Base-by-base conservation (phyloP, 2,329 filamentous ascomycete species). In the Teratosphaeria zuluensis region DNA sequence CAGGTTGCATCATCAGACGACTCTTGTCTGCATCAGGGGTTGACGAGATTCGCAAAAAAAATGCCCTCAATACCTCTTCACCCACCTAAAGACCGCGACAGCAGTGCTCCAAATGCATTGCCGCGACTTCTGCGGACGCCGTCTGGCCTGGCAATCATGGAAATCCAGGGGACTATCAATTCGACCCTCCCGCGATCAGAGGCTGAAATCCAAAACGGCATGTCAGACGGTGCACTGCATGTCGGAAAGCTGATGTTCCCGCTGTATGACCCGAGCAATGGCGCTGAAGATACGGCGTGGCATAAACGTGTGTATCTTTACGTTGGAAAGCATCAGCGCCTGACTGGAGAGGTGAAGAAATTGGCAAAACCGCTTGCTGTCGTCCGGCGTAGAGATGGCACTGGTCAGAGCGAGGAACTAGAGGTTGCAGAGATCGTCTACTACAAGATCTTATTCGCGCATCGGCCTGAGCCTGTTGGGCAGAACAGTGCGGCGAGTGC, bases 141-240 rank as follows among this genome's bases (percentile, higher is more conserved):
- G 0, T 86, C 88, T 0, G 94, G 94, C 55, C 83, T 96, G 48
- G 92, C 92, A 19, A 80, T 99, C 53, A 79, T 99, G 59, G 94
- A 97, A 76, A 83, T 99, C 14, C 94, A 99, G 78, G 94, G 92
- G 61, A 90, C 84, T 14, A 86, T 99, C 75, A 92, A 95, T 73
- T 78, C 91, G 86, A 90, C 7, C 63, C 53, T 75, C 1, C 64
- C 71, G 32, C 66, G 63, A n/a, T 61, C 68, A 8, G 42, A 59
- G 28, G 59, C 54, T 16, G 58, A 54, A 16, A 24, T 21, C 16
- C 42, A 48, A n/a, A 48, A 48, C 42, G 42, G 42, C 42, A 48
- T 48, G 42, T 48, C n/a, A n/a, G 24, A 57, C 58, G 38, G 35
- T 68, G 65, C 56, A 9, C 82, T 83, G 1, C 74, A 78, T 30